A percentile compares a stretch with the other conserved stretches of the same genome.
phyloP scores from a whole-genome alignment of 2,329 filamentous ascomycete species.

The Sporothrix luriei region DNA sequence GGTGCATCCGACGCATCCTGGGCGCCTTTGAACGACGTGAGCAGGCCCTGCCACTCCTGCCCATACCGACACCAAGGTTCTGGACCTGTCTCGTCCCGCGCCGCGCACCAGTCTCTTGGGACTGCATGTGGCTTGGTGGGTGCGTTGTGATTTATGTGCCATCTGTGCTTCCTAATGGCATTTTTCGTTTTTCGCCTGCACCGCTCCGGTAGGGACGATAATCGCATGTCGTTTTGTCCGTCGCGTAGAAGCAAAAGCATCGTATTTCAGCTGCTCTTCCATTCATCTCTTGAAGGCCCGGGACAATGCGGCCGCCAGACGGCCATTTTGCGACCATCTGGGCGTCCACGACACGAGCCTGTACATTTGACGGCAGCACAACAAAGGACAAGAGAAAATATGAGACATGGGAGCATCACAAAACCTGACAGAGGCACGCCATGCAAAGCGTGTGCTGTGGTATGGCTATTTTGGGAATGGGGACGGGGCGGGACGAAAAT shows the following conservation, averaged over 20 bases:
- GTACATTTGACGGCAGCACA: too few relatives aligned
- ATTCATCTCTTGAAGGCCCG: neutral
- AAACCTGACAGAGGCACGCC: neutral
- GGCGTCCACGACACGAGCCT: neutral
- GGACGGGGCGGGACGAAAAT: too few relatives aligned
- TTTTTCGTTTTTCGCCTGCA: neutral
- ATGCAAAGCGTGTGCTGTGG: neutral
- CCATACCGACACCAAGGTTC: slow-evolving; percentile 26
- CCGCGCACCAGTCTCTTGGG: slow-evolving; percentile 4
- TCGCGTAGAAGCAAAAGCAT: too few relatives aligned
- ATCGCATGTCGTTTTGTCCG: neutral
- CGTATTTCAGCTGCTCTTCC: too few relatives aligned
- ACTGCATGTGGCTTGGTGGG: slow-evolving; percentile 23
- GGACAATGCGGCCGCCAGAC: neutral
- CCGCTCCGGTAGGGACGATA: neutral
- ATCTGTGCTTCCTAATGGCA: neutral
- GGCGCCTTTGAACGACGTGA: neutral
- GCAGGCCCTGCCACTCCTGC: neutral
- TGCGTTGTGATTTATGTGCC: neutral
- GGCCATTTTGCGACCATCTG: neutral
- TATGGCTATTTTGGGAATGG: neutral
- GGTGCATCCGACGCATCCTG: neutral
- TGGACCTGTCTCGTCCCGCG: slow-evolving; percentile 22
- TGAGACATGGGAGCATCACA: neutral
- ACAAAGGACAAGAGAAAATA: neutral